Evolutionary conservation across 495 filamentous ascomycete species (phyloP), one percentile per base, ranked within the genome.

Genomic region (Aspergillus avenaceus): DNA sequence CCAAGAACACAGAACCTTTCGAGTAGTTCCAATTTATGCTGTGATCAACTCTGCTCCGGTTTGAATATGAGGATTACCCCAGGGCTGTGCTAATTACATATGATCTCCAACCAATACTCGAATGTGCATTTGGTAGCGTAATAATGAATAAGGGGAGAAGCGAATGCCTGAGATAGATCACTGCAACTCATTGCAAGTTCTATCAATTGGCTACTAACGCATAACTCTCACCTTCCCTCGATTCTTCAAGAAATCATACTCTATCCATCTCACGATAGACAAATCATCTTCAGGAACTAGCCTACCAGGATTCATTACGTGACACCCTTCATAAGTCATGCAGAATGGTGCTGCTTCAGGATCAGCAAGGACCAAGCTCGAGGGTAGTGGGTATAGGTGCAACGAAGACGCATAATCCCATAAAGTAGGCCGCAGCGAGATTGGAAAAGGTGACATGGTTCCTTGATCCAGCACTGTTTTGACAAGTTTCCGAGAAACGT

Each of bases 381-480:
- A 92, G 5, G 93, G 93, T 31, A 97, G 65, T 9, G 93, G 93
- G 62, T 96, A 97, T 12, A 98, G 74, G 41, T 85, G 80, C 41
- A 96, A 61, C 11, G 87, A 73, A 36, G 74, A 71, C 0, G 83
- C 82, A 67, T 86, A 87, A 66, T 96, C 91, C 93, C 93, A 97
- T 45, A 93, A 76, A 9, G 95, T 78, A 1, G 93, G 93, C 3
- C 93, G 79, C 22, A 77, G 71, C 1, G 80, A 71, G 23, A 88
- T 75, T 0, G 87, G 85, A 68, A 97, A 98, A 0, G 93, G 93
- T 0, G 87, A 84, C 5, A 98, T 71, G 29, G 87, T 85, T 4
- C 88, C 89, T 65, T 98, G 93, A 58, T 96, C 91, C n/a, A 98
- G 75, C 24, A 98, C 62, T 0, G 95, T 95, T 62, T 95, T 95